Evolutionary conservation across 495 filamentous ascomycete genomes (phyloP).

Genomic region (Talaromyces nanjingensis): DNA sequence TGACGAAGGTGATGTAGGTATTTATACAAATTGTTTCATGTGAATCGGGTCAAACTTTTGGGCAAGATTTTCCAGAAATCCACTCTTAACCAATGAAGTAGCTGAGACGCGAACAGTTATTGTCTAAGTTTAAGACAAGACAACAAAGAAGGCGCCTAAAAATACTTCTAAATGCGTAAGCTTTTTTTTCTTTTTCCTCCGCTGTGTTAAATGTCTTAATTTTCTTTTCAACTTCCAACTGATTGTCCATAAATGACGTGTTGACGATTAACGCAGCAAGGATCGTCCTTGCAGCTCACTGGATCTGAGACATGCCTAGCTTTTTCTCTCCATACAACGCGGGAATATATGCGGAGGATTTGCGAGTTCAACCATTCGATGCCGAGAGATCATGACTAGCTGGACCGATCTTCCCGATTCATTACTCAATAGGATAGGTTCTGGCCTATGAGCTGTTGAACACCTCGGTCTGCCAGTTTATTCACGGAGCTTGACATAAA

Average conservation of each 20-base stretch:
- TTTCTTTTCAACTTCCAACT: neutral
- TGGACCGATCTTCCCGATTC: neutral
- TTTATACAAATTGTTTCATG: neutral
- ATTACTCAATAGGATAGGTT: neutral
- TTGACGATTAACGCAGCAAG: neutral
- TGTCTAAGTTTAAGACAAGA: neutral
- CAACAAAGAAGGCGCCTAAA: neutral
- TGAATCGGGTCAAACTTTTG: neutral
- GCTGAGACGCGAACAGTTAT: neutral
- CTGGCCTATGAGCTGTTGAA: neutral
- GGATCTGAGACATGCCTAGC: neutral
- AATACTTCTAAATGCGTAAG: neutral
- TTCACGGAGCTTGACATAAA: neutral
- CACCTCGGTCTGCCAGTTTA: neutral
- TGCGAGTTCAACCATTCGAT: neutral
- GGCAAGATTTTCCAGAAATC: neutral
- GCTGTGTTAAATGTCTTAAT: neutral
- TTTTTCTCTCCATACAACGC: neutral
- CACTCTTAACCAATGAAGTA: neutral
- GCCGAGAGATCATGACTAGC: neutral
- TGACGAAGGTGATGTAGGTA: neutral
- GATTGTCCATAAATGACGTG: constrained; percentile 1
- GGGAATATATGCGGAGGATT: neutral
- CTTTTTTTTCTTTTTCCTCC: neutral
- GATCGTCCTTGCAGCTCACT: neutral